Evolutionary conservation across 78 protist species (phyloP).

Genomic region (Dictyostelium discoideum): DNA sequence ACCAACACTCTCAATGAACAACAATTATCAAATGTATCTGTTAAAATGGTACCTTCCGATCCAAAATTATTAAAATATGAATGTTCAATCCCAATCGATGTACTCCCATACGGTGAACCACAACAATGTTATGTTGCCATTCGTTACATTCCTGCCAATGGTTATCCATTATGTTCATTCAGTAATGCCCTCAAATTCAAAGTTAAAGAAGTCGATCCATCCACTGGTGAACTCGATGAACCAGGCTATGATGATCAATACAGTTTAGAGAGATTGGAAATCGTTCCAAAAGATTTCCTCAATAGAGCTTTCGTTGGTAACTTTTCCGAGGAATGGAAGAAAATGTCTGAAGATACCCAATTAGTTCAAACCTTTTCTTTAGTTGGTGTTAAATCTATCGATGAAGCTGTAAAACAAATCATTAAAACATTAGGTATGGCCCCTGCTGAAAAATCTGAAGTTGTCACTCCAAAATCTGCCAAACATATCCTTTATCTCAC

Average conservation of each 20-base stretch:
- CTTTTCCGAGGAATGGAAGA: conserved; percentile 87
- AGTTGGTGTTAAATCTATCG: conserved; percentile 72
- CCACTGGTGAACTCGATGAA: conserved; percentile 85
- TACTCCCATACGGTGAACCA: conserved; percentile 38
- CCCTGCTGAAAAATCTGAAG: conserved; percentile 83
- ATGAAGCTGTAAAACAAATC: conserved; percentile 84
- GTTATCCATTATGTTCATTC: conserved; percentile 44
- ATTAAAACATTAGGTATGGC: conserved; percentile 88
- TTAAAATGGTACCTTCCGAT: conserved; percentile 76
- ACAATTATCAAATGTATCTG: conserved; percentile 85
- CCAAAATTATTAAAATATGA: conserved; percentile 4
- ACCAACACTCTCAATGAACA: conserved; percentile 94
- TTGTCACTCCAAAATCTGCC: conserved; percentile 50
- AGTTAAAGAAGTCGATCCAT: conserved; percentile 88
- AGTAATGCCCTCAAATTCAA: conserved; percentile 79
- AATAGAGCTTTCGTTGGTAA: conserved; percentile 53
- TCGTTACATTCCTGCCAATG: conserved; percentile 22
- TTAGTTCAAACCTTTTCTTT: conserved; percentile 82
- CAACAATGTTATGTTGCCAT: conserved; percentile 53
- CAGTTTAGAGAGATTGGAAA: conserved; percentile 81
- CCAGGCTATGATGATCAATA: conserved; percentile 89
- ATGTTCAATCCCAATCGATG: conserved; percentile 28
- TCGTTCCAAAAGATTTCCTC: conserved; percentile 82
- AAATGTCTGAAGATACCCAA: conserved; percentile 73
- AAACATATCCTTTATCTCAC: conserved; percentile 81